A percentile compares a stretch with the other conserved stretches of the same genome.
phyloP scores from a whole-genome alignment of 306 rosid genomes.

The Morella rubra region DNA sequence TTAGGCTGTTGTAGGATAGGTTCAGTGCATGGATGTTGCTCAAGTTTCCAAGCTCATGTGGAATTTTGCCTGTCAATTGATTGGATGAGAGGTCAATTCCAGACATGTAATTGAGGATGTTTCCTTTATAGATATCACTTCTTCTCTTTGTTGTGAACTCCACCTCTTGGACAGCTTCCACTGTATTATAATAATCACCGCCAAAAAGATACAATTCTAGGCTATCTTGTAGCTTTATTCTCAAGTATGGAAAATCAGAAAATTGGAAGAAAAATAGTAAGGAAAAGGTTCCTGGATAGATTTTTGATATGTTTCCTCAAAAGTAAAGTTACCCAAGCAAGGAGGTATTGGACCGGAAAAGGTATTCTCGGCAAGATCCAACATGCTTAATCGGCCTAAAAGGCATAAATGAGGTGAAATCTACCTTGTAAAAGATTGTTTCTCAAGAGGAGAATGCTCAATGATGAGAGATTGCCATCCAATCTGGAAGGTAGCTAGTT shows the following conservation, averaged over 20 bases:
- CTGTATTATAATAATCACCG: no score
- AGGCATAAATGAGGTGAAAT: no score
- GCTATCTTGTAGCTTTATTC: no score
- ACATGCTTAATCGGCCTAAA: neutral
- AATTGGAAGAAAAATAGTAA: no score
- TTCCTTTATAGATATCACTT: neutral
- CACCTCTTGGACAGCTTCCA: neutral
- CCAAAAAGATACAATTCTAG: no score
- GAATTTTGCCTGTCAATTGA: neutral
- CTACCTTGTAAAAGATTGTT: no score
- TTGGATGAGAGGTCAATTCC: constrained; percentile 2
- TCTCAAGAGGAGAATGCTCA: no score
- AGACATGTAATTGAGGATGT: neutral
- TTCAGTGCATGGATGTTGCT: no score
- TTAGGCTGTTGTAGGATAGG: no score
- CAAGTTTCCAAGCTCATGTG: neutral
- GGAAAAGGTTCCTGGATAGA: no score
- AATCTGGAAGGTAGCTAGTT: neutral
- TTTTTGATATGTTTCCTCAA: neutral
- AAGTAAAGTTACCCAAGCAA: neutral
- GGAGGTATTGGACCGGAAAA: neutral
- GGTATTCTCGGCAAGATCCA: neutral
- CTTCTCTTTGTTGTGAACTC: neutral
- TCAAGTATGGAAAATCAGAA: no score
- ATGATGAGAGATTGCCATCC: no score